These are phyloP conservation scores for Cytauxzoon felis DNA, from an alignment of 169 alveolate species.

Conservation along the genomic window DNA sequence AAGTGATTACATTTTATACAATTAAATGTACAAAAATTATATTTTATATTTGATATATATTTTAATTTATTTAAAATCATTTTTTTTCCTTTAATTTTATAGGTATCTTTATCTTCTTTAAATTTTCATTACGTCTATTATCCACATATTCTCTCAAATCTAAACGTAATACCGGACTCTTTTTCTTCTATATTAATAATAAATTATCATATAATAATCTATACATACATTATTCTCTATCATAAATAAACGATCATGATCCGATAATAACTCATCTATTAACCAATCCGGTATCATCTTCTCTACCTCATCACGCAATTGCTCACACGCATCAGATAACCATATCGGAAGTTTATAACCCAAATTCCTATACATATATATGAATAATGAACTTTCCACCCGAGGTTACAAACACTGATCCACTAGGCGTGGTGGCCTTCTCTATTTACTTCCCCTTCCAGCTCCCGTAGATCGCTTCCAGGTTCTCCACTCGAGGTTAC, in stretches of 20 bases:
- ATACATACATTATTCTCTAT: slow-evolving; percentile 40
- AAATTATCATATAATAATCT: neutral
- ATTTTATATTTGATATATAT: neutral
- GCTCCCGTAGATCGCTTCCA: too few relatives aligned
- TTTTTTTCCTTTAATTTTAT: neutral
- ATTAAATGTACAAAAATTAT: neutral
- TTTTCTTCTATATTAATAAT: slow-evolving; percentile 8
- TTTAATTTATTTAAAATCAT: slow-evolving; percentile 1
- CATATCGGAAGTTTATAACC: slow-evolving; percentile 17
- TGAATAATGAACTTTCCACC: neutral
- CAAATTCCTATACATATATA: neutral
- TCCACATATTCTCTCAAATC: slow-evolving; percentile 9
- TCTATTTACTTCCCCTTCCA: too few relatives aligned
- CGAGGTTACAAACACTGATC: slow-evolving; percentile 2
- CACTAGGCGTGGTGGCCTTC: too few relatives aligned
- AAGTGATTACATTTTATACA: slow-evolving; percentile 32
- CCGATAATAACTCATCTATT: slow-evolving; percentile 62
- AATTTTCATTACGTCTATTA: neutral
- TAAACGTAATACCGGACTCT: slow-evolving; percentile 30
- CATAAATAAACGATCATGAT: slow-evolving; percentile 38
- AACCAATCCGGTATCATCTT: slow-evolving; percentile 70
- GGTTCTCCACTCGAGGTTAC: too few relatives aligned
- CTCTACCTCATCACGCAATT: slow-evolving; percentile 62
- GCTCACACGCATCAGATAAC: slow-evolving; percentile 63
- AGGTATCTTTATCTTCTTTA: neutral